Percentiles rank a stretch among this genome's conserved stretches.
Evolutionary conservation across 306 rosid species (phyloP).

Genomic region (Pyrus bretschneideri): DNA sequence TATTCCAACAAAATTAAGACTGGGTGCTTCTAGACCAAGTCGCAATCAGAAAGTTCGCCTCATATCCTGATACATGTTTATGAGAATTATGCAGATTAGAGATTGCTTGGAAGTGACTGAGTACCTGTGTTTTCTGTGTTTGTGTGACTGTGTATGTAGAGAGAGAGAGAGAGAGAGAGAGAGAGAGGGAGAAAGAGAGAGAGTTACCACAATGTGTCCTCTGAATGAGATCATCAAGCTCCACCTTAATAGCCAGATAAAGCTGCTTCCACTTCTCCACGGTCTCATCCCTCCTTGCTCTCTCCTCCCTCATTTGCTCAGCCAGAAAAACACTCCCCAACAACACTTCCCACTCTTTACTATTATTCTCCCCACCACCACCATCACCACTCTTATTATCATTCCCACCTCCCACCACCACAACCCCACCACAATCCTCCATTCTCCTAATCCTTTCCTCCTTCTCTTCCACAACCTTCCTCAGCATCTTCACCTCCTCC

Average conservation of each 20-base stretch:
- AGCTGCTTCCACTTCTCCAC: conserved; percentile 95
- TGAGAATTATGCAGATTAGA: background rate
- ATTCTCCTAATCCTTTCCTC: conserved; percentile 47
- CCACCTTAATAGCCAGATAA: conserved; percentile 74
- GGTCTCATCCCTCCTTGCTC: conserved; percentile 74
- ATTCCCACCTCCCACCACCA: background rate
- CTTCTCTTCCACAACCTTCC: conserved; percentile 51
- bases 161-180: background rate
- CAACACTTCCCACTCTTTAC: conserved; percentile 1
- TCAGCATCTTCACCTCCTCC: conserved; percentile 65
- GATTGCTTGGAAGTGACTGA: background rate
- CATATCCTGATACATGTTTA: too few relatives aligned
- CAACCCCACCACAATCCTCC: conserved; percentile 12
- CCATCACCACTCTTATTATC: conserved; percentile 14
- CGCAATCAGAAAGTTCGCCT: too few relatives aligned
- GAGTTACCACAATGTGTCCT: conserved; percentile 54
- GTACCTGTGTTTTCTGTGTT: too few relatives aligned
- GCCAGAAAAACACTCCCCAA: conserved; percentile 32
- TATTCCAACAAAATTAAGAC: background rate
- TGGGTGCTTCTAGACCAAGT: background rate
- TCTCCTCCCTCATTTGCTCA: conserved; percentile 68
- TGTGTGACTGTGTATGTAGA: too few relatives aligned
- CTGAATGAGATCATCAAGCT: conserved; percentile 89
- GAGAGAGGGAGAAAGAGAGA: background rate
- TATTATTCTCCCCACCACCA: conserved; percentile 20